Evolutionary conservation across 768 basidiomycete species (phyloP), one percentile per base, ranked within the genome.

Genomic region (Termitomyces sp.): DNA sequence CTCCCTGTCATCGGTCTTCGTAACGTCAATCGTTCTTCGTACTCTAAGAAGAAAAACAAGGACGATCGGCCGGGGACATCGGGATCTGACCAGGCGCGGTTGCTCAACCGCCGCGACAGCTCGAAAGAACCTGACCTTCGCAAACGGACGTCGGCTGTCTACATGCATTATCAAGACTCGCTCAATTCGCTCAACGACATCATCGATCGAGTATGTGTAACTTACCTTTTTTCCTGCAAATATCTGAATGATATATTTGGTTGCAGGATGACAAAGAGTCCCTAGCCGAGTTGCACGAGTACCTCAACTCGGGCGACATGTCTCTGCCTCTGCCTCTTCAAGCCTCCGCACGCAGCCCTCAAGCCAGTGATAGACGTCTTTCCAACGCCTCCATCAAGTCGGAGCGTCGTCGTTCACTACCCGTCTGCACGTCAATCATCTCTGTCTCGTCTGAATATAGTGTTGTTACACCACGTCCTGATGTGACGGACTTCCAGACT

Each of bases 131-230:
- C 24, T 5, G 59, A 55, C 47, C 13, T 47, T 44, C 62, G 58
- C 30, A 58, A 52, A 34, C 61, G 70, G 54, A 61, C 71, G 56
- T 85, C 85, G 1, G 65, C 76, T 24, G 79, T 87, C 50, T 93
- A 92, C 71, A 75, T 81, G 63, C 88, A 92, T 61, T 92, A 91
- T 66, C 86, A 90, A 58, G 84, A 89, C 61, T 93, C 91, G 30
- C 72, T 93, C 62, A 87, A 87, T 61, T 92, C 91, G n/a, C 74
- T 93, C 58, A 76, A 81, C 58, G 89, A 91, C 66, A 91, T 93
- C 60, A 76, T 93, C 37, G 89, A 92, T 68, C 76, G 87, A 65
- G 91, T 93, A 69, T 57, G 86, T 77, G 27, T 41, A 34, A 48
- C 12, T 2, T 30, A 8, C 46, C 12, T 33, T 41, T n/a, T 54